These are phyloP conservation scores for Anisodus tanguticus DNA, from an alignment of 257 asterid genomes.

Conservation along the genomic window DNA sequence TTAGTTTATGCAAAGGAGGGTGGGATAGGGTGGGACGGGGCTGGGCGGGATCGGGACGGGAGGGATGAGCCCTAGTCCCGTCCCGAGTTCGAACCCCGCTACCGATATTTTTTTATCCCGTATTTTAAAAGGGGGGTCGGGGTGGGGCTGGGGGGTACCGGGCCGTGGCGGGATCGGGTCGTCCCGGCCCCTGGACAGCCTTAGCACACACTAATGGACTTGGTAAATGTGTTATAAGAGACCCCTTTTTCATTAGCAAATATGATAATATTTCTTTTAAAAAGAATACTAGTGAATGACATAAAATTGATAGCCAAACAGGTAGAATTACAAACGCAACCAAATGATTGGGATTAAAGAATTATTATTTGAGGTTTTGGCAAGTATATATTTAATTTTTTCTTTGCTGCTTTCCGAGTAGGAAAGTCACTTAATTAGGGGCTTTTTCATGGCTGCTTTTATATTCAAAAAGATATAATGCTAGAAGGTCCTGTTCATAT, in stretches of 20 bases:
- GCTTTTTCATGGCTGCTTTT: not conserved
- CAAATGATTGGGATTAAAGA: not conserved
- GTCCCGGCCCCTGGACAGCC: too few species aligned
- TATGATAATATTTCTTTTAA: not conserved
- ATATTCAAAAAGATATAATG: not conserved
- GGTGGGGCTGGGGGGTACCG: too few species aligned
- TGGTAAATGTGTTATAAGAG: not conserved
- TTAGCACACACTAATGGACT: not conserved
- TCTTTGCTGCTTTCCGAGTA: conserved; percentile 38
- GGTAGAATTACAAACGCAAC: not conserved
- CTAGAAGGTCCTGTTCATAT: conserved; percentile 20
- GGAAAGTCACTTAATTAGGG: conserved; percentile 38
- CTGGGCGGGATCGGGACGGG: too few species aligned
- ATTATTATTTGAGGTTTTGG: not conserved
- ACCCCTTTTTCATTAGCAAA: not conserved
- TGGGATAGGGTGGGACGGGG: too few species aligned
- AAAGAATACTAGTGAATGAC: not conserved
- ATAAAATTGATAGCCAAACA: not conserved
- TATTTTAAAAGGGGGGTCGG: too few species aligned
- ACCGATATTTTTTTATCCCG: too few species aligned
- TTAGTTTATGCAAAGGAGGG: too few species aligned
- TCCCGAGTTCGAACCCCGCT: too few species aligned
- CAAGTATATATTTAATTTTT: not conserved
- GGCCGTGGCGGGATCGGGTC: too few species aligned
- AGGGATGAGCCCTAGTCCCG: too few species aligned